Conservation (phyloP, 2,329 filamentous ascomycete genomes). For the Fusarium metavorans region DNA sequence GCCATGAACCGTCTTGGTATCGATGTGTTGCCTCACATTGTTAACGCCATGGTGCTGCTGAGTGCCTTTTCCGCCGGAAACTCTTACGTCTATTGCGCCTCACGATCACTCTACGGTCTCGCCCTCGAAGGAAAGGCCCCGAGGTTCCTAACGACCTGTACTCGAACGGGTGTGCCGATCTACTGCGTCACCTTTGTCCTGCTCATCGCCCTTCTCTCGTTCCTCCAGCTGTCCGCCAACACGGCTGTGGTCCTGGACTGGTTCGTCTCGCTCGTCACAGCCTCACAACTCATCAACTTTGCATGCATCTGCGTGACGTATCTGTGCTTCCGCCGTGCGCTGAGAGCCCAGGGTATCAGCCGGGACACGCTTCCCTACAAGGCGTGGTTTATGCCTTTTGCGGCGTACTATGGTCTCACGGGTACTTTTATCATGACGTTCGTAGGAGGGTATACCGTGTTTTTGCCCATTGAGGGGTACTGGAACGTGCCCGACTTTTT, state of each 20-base stretch:
- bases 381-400: slow-evolving; percentile 76
- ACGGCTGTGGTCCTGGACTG: slow-evolving; percentile 77
- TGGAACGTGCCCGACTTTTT: slow-evolving; percentile 80
- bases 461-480: slow-evolving; percentile 68
- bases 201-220: slow-evolving; percentile 76
- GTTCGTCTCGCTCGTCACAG: slow-evolving; percentile 77
- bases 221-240: slow-evolving; percentile 76
- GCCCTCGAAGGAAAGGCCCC: slow-evolving; percentile 77
- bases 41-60: slow-evolving; percentile 79
- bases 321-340: slow-evolving; percentile 77
- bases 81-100: slow-evolving; percentile 73
- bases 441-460: slow-evolving; percentile 81
- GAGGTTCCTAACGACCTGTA: slow-evolving; percentile 70
- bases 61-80: slow-evolving; percentile 77
- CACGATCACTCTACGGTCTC: slow-evolving; percentile 75
- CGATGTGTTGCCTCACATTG: slow-evolving; percentile 73
- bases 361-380: slow-evolving; percentile 78
- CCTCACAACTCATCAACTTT: slow-evolving; percentile 81
- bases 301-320: slow-evolving; percentile 77
- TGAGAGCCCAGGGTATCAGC: slow-evolving; percentile 75
- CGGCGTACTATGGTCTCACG: slow-evolving; percentile 73
- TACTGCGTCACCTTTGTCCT: slow-evolving; percentile 78
- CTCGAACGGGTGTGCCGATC: slow-evolving; percentile 75
- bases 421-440: slow-evolving; percentile 79
- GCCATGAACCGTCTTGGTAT: slow-evolving; percentile 77